Evolutionary conservation across 2,329 filamentous ascomycete genomes (phyloP).

Genomic region (Pestalotiopsis sp.): DNA sequence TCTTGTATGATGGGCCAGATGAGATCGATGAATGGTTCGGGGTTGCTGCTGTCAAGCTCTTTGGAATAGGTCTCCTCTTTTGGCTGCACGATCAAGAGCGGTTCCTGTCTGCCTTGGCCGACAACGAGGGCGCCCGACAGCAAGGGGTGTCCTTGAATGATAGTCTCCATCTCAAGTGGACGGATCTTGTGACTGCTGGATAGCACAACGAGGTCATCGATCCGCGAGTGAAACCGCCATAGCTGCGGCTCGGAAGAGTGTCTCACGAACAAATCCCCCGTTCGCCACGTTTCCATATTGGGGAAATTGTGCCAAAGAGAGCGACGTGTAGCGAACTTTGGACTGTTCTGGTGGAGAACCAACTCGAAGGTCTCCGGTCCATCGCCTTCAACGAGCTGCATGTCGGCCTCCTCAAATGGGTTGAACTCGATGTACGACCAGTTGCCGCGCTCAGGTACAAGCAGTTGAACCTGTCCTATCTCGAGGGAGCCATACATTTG

Average conservation of each 20-base stretch:
- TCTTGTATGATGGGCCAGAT: background rate
- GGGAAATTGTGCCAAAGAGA: background rate
- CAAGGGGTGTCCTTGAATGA: background rate
- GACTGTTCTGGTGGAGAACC: background rate
- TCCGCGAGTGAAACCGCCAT: background rate
- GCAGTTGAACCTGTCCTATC: background rate
- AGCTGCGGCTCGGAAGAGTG: background rate
- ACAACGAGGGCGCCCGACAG: background rate
- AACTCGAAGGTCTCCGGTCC: background rate
- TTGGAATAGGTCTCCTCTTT: background rate
- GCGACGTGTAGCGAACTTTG: background rate
- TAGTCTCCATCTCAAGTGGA: background rate
- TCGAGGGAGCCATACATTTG: background rate
- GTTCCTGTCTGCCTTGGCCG: background rate
- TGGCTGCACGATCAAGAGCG: background rate
- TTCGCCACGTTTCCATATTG: background rate
- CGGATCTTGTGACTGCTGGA: background rate
- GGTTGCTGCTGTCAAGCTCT: background rate
- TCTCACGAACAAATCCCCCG: background rate
- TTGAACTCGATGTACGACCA: background rate
- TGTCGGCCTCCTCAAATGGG: background rate
- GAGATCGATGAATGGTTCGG: background rate
- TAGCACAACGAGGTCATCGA: background rate
- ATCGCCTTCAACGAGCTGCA: background rate
- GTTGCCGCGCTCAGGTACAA: background rate